Percentiles rank a stretch among this genome's conserved stretches.
Evolutionary conservation across 1,139 yeast species (phyloP).

Genomic region (Candida labiduridarum): DNA sequence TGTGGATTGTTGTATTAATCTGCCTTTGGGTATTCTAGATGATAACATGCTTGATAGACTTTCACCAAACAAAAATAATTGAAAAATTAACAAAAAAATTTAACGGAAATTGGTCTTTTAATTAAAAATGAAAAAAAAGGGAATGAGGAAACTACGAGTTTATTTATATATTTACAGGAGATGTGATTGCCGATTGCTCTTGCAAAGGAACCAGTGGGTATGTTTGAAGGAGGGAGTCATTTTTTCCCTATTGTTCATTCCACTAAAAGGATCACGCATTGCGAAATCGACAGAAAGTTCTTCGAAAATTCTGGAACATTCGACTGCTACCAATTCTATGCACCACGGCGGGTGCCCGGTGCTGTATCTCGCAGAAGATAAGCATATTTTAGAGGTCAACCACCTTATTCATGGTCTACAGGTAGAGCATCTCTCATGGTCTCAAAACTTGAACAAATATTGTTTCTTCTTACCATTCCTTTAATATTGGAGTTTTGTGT

Average conservation of each 20-base stretch:
- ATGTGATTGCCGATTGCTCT: too few species aligned
- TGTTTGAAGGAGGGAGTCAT: background rate
- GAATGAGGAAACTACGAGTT: too few species aligned
- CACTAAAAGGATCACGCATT: too few species aligned
- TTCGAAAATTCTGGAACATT: conserved; percentile 2
- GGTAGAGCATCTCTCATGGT: background rate
- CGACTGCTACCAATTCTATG: background rate
- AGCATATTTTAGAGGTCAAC: too few species aligned
- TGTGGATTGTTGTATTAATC: conserved; percentile 7
- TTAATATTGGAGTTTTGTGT: background rate
- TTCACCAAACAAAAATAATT: background rate
- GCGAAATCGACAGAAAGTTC: conserved; percentile 5
- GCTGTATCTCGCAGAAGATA: background rate
- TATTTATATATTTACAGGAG: too few species aligned
- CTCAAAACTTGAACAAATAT: too few species aligned
- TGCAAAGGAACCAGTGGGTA: too few species aligned
- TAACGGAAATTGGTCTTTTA: too few species aligned
- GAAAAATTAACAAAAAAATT: background rate
- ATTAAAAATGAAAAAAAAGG: too few species aligned
- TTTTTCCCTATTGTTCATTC: background rate
- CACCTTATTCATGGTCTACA: too few species aligned
- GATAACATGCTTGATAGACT: conserved; percentile 6
- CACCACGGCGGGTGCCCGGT: background rate
- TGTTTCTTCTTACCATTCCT: too few species aligned
- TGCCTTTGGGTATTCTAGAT: conserved; percentile 10